These are phyloP conservation scores for Omphalotus guepiniiformis DNA, from an alignment of 768 basidiomycete genomes.

Conservation along the genomic window DNA sequence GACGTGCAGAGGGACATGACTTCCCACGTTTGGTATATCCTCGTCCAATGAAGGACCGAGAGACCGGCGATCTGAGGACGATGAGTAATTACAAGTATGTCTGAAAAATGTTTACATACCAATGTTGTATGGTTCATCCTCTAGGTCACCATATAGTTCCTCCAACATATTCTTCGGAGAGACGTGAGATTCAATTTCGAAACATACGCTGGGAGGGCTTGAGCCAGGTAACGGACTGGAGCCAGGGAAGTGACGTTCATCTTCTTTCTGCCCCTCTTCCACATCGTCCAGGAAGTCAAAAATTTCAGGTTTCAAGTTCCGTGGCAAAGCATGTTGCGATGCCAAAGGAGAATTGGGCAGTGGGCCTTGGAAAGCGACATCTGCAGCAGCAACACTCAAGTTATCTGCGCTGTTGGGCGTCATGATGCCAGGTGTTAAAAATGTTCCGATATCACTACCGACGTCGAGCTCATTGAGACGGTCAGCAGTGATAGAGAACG, in stretches of 20 bases:
- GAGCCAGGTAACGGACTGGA: constrained; percentile 1
- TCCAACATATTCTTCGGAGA: too few relatives aligned
- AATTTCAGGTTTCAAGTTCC: not conserved
- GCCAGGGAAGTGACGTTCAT: constrained; percentile 6
- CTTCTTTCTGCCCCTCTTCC: not conserved
- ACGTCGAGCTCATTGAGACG: constrained; percentile 23
- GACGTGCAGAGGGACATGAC: too few relatives aligned
- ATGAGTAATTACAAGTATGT: too few relatives aligned
- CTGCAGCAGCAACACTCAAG: not conserved
- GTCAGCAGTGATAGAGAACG: constrained; percentile 18
- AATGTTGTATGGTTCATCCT: too few relatives aligned
- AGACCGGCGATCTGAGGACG: too few relatives aligned
- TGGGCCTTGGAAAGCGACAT: not conserved
- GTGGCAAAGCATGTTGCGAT: too few relatives aligned
- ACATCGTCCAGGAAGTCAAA: not conserved
- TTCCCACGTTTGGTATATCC: too few relatives aligned
- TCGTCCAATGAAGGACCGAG: too few relatives aligned
- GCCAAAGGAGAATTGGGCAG: too few relatives aligned
- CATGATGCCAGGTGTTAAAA: constrained; percentile 23
- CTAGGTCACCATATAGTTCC: too few relatives aligned
- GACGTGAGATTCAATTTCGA: too few relatives aligned
- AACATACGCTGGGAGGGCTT: not conserved
- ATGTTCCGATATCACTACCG: constrained; percentile 19
- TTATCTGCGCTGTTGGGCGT: constrained; percentile 11
- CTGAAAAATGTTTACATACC: too few relatives aligned